These are phyloP conservation scores for Eucalyptus regnans DNA, from an alignment of 345 rosid species.

Conservation along the genomic window DNA sequence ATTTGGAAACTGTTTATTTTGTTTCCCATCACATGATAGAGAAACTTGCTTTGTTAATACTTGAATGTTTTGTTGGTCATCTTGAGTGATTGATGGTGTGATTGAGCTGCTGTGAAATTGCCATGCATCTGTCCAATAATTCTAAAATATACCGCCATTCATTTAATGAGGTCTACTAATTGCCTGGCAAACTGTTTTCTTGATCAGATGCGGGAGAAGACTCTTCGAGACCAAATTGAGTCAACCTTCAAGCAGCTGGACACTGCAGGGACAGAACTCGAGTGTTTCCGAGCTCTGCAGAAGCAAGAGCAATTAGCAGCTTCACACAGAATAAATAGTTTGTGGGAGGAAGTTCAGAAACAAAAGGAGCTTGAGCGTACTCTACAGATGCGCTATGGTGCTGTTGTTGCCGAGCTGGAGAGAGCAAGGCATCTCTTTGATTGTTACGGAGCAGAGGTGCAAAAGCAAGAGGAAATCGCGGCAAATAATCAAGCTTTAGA, in stretches of 20 bases:
- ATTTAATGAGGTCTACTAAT: background rate
- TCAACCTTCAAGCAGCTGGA: slow-evolving; percentile 77
- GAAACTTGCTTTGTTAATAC: background rate
- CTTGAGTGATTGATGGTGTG: background rate
- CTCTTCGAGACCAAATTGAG: slow-evolving; percentile 65
- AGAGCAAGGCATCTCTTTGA: slow-evolving; percentile 30
- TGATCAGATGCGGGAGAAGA: slow-evolving; percentile 63
- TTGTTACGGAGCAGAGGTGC: slow-evolving; percentile 34
- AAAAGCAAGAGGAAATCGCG: slow-evolving; percentile 36
- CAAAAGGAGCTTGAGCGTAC: slow-evolving; percentile 81
- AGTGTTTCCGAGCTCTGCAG: slow-evolving; percentile 83
- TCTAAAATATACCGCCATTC: background rate
- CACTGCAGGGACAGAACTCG: slow-evolving; percentile 80
- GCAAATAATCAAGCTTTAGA: slow-evolving; percentile 19
- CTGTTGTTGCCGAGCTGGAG: slow-evolving; percentile 46
- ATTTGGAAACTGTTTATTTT: background rate
- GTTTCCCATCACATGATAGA: background rate
- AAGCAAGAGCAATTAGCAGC: slow-evolving; percentile 95
- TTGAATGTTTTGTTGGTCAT: background rate
- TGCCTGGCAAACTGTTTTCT: background rate
- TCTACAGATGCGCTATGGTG: slow-evolving; percentile 67
- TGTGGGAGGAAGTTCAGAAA: slow-evolving; percentile 85
- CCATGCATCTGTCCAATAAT: background rate
- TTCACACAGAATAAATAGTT: slow-evolving; percentile 58
- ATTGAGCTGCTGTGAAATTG: background rate